Evolutionary conservation across 805 yeast species (phyloP).

Genomic region (Kodamaea laetipori): DNA sequence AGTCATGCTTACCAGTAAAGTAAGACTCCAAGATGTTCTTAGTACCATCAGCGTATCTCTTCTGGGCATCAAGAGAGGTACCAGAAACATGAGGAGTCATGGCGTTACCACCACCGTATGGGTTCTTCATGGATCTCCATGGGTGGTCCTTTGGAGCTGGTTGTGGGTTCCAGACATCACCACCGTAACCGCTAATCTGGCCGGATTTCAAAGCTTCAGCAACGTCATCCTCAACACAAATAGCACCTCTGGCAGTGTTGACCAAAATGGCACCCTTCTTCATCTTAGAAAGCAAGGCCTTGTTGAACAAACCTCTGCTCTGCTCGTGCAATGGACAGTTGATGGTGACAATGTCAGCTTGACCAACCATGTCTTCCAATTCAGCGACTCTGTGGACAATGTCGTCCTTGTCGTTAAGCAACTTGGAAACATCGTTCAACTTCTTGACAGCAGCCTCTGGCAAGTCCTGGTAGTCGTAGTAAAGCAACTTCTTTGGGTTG

Average conservation of each 20-base stretch:
- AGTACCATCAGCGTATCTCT: slow-evolving; percentile 72
- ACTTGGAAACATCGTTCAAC: slow-evolving; percentile 32
- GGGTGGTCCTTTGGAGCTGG: slow-evolving; percentile 79
- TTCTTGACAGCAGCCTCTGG: slow-evolving; percentile 43
- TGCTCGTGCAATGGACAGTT: slow-evolving; percentile 76
- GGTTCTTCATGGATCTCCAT: slow-evolving; percentile 70
- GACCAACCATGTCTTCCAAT: slow-evolving; percentile 63
- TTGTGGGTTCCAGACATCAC: slow-evolving; percentile 82
- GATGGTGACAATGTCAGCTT: slow-evolving; percentile 72
- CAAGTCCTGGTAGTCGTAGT: slow-evolving; percentile 73
- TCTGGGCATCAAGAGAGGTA: slow-evolving; percentile 78
- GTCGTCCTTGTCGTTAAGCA: slow-evolving; percentile 52
- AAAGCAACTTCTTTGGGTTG: slow-evolving; percentile 70
- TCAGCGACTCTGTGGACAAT: slow-evolving; percentile 60
- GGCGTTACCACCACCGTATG: slow-evolving; percentile 74
- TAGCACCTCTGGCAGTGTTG: slow-evolving; percentile 55
- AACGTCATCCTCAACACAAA: slow-evolving; percentile 69
- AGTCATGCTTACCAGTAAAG: slow-evolving; percentile 62
- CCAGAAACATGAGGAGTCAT: slow-evolving; percentile 86
- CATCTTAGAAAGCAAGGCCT: slow-evolving; percentile 56
- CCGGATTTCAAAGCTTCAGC: slow-evolving; percentile 75
- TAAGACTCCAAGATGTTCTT: slow-evolving; percentile 63
- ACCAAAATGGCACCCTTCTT: slow-evolving; percentile 18
- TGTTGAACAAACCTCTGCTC: slow-evolving; percentile 66
- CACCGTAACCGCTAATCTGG: slow-evolving; percentile 76